A percentile compares a stretch with the other conserved stretches of the same genome.
Evolutionary conservation across 768 basidiomycete genomes (phyloP).

Genomic region (Trametopsis cervina): DNA sequence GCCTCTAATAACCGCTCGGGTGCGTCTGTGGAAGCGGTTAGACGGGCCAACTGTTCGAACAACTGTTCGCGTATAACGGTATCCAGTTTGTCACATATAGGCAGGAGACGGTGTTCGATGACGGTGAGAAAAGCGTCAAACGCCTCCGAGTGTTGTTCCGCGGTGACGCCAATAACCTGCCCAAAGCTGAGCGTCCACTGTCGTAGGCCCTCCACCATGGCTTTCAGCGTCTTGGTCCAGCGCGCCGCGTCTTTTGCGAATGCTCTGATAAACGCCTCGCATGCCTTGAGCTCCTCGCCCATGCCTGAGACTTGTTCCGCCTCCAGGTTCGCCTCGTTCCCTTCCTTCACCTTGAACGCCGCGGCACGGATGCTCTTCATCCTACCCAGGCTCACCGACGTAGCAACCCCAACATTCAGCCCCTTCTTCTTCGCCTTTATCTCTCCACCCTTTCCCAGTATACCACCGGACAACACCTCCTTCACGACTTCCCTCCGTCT

Average conservation of each 20-base stretch:
- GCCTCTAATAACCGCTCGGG: slow-evolving; percentile 62
- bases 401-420: slow-evolving; percentile 41
- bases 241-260: slow-evolving; percentile 57
- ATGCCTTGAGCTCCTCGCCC: slow-evolving; percentile 49
- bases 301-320: slow-evolving; percentile 46
- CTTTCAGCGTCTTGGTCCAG: slow-evolving; percentile 51
- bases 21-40: slow-evolving; percentile 52
- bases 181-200: slow-evolving; percentile 64
- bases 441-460: slow-evolving; percentile 18
- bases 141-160: slow-evolving; percentile 39
- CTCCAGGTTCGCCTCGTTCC: slow-evolving; percentile 31
- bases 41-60: slow-evolving; percentile 47
- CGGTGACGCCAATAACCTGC: slow-evolving; percentile 40
- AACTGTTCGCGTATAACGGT: slow-evolving; percentile 44
- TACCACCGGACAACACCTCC: slow-evolving; percentile 46
- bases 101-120: slow-evolving; percentile 46
- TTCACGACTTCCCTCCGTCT: slow-evolving; percentile 74
- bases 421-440: slow-evolving; percentile 31
- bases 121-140: slow-evolving; percentile 51
- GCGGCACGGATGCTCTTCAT: slow-evolving; percentile 45
- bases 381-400: slow-evolving; percentile 50
- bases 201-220: slow-evolving; percentile 41
- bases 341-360: slow-evolving; percentile 29
- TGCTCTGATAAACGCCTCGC: slow-evolving; percentile 50
- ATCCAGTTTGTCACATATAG: slow-evolving; percentile 48